Conservation (phyloP, 2,329 filamentous ascomycete species). For the Pseudogymnoascus sp. region DNA sequence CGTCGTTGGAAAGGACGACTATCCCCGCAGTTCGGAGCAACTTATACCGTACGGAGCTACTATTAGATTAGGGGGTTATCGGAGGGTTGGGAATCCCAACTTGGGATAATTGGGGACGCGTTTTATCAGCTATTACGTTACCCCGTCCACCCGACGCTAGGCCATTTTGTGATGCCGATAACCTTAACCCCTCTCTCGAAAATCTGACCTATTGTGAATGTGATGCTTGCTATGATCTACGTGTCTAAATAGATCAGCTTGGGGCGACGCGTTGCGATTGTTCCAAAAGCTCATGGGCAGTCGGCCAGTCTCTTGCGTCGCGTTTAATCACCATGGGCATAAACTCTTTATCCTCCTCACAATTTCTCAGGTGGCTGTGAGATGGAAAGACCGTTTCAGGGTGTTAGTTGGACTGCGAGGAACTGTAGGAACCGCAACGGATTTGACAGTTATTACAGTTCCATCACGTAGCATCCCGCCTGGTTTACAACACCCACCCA, state of each 20-base stretch:
- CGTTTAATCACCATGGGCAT: no score
- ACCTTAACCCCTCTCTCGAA: background rate
- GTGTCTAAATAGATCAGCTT: background rate
- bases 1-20: background rate
- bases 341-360: background rate
- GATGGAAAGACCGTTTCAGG: background rate
- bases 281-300: no score
- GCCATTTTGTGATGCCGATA: background rate
- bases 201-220: background rate
- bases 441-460: background rate
- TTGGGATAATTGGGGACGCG: background rate
- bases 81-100: no score
- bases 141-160: background rate
- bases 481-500: background rate
- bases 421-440: background rate
- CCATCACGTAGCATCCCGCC: background rate
- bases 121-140: background rate
- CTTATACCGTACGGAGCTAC: no score
- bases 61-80: no score
- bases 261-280: background rate
- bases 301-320: no score
- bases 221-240: background rate
- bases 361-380: background rate
- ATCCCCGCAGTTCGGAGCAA: background rate
- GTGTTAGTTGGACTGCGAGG: background rate